Evolutionary conservation across 2,329 filamentous ascomycete species (phyloP), one percentile per base, ranked within the genome.

Genomic region (Colletotrichum sp.): DNA sequence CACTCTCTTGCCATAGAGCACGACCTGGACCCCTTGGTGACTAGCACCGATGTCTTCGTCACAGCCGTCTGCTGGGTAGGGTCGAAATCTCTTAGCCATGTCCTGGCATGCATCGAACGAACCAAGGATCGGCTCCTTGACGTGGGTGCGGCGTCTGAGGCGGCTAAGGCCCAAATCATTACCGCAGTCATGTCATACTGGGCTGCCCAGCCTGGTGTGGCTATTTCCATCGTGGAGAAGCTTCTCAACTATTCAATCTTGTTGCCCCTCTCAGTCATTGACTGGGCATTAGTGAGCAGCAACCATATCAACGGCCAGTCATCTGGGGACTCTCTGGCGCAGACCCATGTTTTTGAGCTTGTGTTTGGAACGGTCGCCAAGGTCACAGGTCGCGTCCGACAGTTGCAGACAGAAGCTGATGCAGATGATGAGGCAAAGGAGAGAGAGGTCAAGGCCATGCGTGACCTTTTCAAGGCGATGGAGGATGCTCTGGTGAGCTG

Each of bases 181-280:
- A 92, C 93, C 7, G 95, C 95, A 6, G 96, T 99, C 52, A 95
- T 98, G 88, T 90, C 93, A 55, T 99, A 98, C 88, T 99, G 97
- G 97, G 91, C 92, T 63, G 93, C 96, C 36, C 96, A 99, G 81
- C 96, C 96, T 0, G 97, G 97, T 76, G 93, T 98, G 59, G 97
- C 96, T 5, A 92, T 99, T 79, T 95, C 95, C 80, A 98, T 99
- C 80, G 91, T 99, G 75, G 96, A 99, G 88, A 99, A 99, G 86
- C 91, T 99, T 7, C 93, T 99, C 80, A 99, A 99, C 87, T 99
- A 98, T 87, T 96, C 95, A 16, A 98, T 99, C 80, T 90, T 99
- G 44, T 96, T 94, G 10, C 97, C 97, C 0, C 88, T 93, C 73
- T 93, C 93, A 18, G 96, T 99, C 32, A 91, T 98, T 64, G 93